Conservation (phyloP, 257 asterid species). For the Thymus quinquecostatus region DNA sequence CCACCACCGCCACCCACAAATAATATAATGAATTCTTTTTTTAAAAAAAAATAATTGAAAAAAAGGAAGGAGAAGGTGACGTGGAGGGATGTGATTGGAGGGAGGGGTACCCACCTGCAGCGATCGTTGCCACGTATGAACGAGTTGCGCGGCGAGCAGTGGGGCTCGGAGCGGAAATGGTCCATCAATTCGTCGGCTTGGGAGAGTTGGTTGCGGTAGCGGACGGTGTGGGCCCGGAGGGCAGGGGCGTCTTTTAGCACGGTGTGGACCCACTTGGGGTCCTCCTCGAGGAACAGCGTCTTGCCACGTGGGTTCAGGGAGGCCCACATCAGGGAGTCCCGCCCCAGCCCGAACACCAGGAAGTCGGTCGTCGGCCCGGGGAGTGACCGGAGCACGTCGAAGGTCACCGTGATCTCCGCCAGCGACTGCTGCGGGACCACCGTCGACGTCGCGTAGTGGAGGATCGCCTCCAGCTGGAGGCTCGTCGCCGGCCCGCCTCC, state of each 20-base stretch:
- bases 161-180: constrained; percentile 48
- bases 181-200: constrained; percentile 60
- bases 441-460: constrained; percentile 65
- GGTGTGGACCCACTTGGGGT: constrained; percentile 64
- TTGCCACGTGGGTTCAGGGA: constrained; percentile 68
- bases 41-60: neutral
- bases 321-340: constrained; percentile 89
- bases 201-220: constrained; percentile 60
- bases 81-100: neutral
- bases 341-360: constrained; percentile 86
- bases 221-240: constrained; percentile 59
- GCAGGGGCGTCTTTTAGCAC: constrained; percentile 58
- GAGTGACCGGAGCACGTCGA: constrained; percentile 45
- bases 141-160: constrained; percentile 55
- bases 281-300: constrained; percentile 86
- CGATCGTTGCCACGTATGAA: constrained; percentile 62
- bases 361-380: constrained; percentile 56
- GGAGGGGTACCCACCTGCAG: constrained; percentile 44
- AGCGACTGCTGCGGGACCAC: constrained; percentile 57
- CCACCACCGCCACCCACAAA: neutral
- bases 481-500: constrained; percentile 20
- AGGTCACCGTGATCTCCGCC: constrained; percentile 50
- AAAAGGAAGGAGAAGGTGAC: neutral
- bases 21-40: too few species aligned
- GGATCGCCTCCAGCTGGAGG: constrained; percentile 48